Evolutionary conservation across 208 protist genomes (phyloP).

Genomic region (Strigomonas galati): DNA sequence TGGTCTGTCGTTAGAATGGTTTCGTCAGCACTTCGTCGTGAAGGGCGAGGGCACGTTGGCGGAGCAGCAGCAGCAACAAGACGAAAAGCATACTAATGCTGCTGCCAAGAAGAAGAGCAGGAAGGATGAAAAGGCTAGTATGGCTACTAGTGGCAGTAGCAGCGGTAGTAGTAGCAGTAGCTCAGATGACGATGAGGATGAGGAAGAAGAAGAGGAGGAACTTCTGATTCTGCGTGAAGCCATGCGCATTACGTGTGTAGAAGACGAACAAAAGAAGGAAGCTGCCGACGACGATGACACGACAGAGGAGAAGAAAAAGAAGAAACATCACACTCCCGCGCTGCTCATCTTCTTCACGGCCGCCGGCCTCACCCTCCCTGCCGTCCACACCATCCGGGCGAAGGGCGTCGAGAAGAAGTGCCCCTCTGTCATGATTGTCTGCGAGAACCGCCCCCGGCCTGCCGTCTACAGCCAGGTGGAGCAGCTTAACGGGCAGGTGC

Average conservation of each 20-base stretch:
- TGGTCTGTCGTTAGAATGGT: slow-evolving; percentile 27
- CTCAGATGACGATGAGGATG: slow-evolving; percentile 3
- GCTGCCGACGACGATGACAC: too few relatives aligned
- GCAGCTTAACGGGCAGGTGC: slow-evolving; percentile 46
- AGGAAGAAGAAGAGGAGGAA: slow-evolving; percentile 22
- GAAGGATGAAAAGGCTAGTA: background rate
- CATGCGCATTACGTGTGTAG: slow-evolving; percentile 46
- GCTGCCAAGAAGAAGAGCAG: background rate
- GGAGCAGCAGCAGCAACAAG: background rate
- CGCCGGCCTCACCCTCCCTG: slow-evolving; percentile 39
- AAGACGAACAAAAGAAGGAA: background rate
- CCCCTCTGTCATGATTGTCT: slow-evolving; percentile 56
- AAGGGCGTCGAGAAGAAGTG: slow-evolving; percentile 64
- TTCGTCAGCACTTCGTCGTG: slow-evolving; percentile 45
- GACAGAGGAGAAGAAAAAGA: slow-evolving; percentile 1
- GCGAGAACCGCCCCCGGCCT: slow-evolving; percentile 43
- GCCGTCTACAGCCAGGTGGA: slow-evolving; percentile 49
- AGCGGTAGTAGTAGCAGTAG: background rate
- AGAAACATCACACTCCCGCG: slow-evolving; percentile 21
- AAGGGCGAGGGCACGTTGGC: too few relatives aligned
- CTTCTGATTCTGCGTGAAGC: slow-evolving; percentile 44
- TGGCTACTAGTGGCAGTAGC: slow-evolving; percentile 9
- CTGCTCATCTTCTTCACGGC: slow-evolving; percentile 72
- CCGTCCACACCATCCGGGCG: slow-evolving; percentile 53
- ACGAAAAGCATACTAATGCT: too few relatives aligned